A percentile compares a stretch with the other conserved stretches of the same genome.
Conservation (phyloP, 1,284 basidiomycete species). For the Cystobasidium slooffiae region DNA sequence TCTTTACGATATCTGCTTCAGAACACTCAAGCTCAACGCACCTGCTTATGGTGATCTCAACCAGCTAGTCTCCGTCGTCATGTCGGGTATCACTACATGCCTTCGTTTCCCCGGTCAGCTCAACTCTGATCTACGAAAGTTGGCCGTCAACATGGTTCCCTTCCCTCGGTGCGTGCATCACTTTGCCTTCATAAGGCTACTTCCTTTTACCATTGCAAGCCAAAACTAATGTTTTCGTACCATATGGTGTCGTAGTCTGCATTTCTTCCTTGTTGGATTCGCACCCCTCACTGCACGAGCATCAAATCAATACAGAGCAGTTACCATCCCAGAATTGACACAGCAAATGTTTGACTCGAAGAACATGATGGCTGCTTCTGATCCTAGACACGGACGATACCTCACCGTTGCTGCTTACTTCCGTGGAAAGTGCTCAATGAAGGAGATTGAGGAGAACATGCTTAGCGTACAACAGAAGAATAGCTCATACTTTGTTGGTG, state of each 20-base stretch:
- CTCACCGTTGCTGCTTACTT: slow-evolving; percentile 89
- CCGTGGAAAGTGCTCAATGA: slow-evolving; percentile 98
- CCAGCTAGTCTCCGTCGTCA: slow-evolving; percentile 94
- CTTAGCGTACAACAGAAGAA: slow-evolving; percentile 97
- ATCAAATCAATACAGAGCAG: slow-evolving; percentile 76
- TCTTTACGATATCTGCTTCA: slow-evolving; percentile 96
- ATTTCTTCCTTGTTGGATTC: slow-evolving; percentile 96
- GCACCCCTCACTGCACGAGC: slow-evolving; percentile 92
- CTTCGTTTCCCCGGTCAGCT: slow-evolving; percentile 98
- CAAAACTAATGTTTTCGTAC: slow-evolving; percentile 74
- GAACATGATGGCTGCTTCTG: slow-evolving; percentile 76
- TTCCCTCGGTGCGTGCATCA: slow-evolving; percentile 47
- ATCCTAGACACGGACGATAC: slow-evolving; percentile 87
- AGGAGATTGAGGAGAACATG: slow-evolving; percentile 98
- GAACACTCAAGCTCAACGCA: slow-evolving; percentile 89
- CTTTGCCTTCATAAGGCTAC: not conserved
- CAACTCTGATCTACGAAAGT: slow-evolving; percentile 95
- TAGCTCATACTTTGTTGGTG: slow-evolving; percentile 85
- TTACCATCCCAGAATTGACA: slow-evolving; percentile 93
- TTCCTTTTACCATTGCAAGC: too few relatives aligned
- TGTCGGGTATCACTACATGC: slow-evolving; percentile 96
- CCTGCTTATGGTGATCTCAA: slow-evolving; percentile 97
- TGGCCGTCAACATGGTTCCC: slow-evolving; percentile 90
- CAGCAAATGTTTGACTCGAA: slow-evolving; percentile 98
- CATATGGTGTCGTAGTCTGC: slow-evolving; percentile 70